Evolutionary conservation across 139 green algal genomes (phyloP).

Genomic region (Chlamydomonas sp.): DNA sequence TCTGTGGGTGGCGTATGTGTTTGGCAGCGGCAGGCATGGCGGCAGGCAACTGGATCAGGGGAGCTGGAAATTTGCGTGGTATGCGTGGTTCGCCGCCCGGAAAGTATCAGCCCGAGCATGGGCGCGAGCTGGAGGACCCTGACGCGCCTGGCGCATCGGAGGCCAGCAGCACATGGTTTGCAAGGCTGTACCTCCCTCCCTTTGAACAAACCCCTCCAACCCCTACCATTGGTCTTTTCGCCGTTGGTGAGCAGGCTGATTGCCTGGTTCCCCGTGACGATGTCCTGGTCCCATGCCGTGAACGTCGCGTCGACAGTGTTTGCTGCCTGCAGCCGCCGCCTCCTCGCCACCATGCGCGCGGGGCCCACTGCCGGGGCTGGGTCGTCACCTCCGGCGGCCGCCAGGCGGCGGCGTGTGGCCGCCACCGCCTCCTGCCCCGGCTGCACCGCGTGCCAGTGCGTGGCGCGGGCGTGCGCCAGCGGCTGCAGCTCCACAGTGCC

Average conservation of each 20-base stretch:
- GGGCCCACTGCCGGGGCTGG: neutral
- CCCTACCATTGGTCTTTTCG: neutral
- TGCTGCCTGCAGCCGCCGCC: neutral
- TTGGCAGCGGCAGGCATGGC: no score
- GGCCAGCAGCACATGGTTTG: no score
- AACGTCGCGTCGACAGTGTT: neutral
- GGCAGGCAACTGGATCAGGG: no score
- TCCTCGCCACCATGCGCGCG: neutral
- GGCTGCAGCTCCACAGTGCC: neutral
- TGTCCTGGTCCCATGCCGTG: neutral
- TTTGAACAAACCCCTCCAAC: no score
- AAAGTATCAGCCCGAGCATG: no score
- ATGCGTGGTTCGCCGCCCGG: no score
- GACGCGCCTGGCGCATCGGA: no score
- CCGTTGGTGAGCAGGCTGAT: conserved; percentile 10
- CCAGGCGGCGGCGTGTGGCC: neutral
- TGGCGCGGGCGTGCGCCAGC: neutral
- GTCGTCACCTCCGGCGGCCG: neutral
- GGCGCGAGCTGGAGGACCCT: no score
- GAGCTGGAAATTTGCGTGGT: no score
- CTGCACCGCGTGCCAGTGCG: neutral
- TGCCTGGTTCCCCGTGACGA: conserved; percentile 8
- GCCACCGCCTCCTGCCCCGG: neutral
- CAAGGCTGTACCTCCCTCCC: no score
- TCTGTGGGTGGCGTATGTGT: no score